Percentiles rank a stretch among this genome's conserved stretches.
These are phyloP conservation scores for Saururus chinensis DNA, from an alignment of 164 flowering plant genomes.

Conservation along the genomic window DNA sequence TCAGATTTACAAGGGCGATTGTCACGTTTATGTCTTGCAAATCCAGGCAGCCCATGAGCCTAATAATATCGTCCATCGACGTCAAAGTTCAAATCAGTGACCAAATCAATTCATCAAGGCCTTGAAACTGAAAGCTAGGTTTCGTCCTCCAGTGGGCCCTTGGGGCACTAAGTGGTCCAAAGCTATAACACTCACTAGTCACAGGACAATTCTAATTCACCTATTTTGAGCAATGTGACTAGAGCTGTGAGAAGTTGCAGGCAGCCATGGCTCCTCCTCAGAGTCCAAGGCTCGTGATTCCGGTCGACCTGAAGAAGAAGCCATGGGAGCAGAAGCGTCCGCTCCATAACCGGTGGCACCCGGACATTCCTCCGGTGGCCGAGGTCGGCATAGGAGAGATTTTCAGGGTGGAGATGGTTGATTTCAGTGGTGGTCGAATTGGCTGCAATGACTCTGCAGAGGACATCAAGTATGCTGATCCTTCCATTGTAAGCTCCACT, in stretches of 20 bases:
- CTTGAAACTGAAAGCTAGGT: too few relatives aligned
- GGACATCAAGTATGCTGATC: conserved; percentile 40
- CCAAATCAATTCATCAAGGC: too few relatives aligned
- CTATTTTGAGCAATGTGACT: too few relatives aligned
- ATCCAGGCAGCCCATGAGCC: too few relatives aligned
- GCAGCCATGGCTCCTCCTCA: conserved; percentile 21
- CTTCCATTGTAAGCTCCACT: conserved; percentile 35
- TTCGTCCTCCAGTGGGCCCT: too few relatives aligned
- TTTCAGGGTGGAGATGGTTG: conserved; percentile 66
- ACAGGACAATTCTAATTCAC: too few relatives aligned
- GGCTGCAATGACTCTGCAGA: conserved; percentile 29
- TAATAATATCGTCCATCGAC: too few relatives aligned
- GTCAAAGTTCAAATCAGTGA: too few relatives aligned
- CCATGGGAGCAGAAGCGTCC: conserved; percentile 49
- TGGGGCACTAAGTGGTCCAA: too few relatives aligned
- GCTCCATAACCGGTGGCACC: conserved; percentile 72
- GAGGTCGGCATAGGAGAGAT: conserved; percentile 42
- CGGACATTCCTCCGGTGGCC: conserved; percentile 47
- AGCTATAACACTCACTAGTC: too few relatives aligned
- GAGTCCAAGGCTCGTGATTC: conserved; percentile 39
- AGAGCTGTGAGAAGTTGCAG: background rate
- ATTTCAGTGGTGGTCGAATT: conserved; percentile 46
- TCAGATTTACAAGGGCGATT: too few relatives aligned
- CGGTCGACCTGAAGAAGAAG: conserved; percentile 51
- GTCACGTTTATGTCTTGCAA: too few relatives aligned